A percentile compares a stretch with the other conserved stretches of the same genome.
phyloP scores from a whole-genome alignment of 2,329 filamentous ascomycete genomes.

The Phoma sp. region DNA sequence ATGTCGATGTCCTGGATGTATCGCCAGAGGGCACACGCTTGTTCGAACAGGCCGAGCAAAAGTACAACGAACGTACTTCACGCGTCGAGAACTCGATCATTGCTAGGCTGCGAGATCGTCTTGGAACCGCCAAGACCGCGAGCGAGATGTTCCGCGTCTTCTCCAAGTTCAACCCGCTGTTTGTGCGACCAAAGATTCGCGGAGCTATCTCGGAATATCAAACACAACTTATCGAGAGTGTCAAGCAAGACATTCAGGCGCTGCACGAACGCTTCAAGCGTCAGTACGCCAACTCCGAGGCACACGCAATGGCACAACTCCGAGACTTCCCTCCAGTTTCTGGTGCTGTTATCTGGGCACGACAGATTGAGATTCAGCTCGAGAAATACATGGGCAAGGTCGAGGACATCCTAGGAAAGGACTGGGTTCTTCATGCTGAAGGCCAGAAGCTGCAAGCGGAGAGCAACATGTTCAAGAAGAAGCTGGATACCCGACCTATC shows the following conservation, averaged over 20 bases:
- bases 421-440: slow-evolving; percentile 94
- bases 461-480: slow-evolving; percentile 92
- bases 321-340: slow-evolving; percentile 95
- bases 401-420: slow-evolving; percentile 93
- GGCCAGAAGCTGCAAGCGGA: slow-evolving; percentile 93
- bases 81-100: slow-evolving; percentile 99
- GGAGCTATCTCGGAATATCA: slow-evolving; percentile 98
- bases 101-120: slow-evolving; percentile 85
- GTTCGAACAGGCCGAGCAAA: slow-evolving; percentile 93
- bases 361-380: slow-evolving; percentile 94
- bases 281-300: slow-evolving; percentile 97
- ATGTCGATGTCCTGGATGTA: slow-evolving; percentile 94
- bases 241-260: slow-evolving; percentile 92
- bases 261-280: slow-evolving; percentile 98
- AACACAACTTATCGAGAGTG: slow-evolving; percentile 95
- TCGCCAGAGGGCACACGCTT: slow-evolving; percentile 86
- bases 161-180: slow-evolving; percentile 98
- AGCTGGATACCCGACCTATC: slow-evolving; percentile 90
- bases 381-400: slow-evolving; percentile 98
- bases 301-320: slow-evolving; percentile 96
- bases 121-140: slow-evolving; percentile 94
- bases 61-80: slow-evolving; percentile 96
- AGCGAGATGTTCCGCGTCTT: slow-evolving; percentile 99
- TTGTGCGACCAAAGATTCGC: slow-evolving; percentile 98
- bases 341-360: slow-evolving; percentile 96